Percentiles rank a stretch among this genome's conserved stretches.
These are phyloP conservation scores for Mychonastes homosphaera DNA, from an alignment of 139 green algal species.

Conservation along the genomic window DNA sequence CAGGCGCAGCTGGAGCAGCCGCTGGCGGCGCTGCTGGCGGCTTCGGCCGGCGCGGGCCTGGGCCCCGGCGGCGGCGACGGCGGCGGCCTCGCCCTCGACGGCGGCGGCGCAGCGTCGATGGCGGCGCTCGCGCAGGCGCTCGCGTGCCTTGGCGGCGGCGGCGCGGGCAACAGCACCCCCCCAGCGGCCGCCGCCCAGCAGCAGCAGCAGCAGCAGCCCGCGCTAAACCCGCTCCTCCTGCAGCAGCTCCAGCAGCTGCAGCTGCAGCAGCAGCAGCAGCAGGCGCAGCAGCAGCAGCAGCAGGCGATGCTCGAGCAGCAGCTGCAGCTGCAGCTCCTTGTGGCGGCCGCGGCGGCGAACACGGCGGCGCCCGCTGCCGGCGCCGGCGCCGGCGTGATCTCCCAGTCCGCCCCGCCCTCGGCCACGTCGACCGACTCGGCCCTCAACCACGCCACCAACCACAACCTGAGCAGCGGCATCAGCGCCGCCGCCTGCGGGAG, in stretches of 20 bases:
- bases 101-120: not conserved
- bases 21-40: not conserved
- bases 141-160: not conserved
- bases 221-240: not conserved
- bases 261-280: not conserved
- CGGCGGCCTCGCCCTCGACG: not conserved
- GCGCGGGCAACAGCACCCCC: conserved; percentile 8
- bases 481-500: no score
- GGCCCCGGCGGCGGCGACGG: not conserved
- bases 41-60: not conserved
- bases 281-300: conserved; percentile 10
- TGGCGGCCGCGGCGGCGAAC: no score
- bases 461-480: no score
- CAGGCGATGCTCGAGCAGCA: no score
- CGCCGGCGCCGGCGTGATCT: no score
- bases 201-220: conserved; percentile 5
- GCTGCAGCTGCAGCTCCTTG: no score
- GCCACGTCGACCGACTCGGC: no score
- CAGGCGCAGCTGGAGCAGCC: not conserved
- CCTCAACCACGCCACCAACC: no score
- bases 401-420: no score
- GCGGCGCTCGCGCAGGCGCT: not conserved
- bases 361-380: no score
- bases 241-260: not conserved
- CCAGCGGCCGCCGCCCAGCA: conserved; percentile 7